These are phyloP conservation scores for Didymosphaeria variabile DNA, from an alignment of 2,329 filamentous ascomycete species.

Conservation along the genomic window DNA sequence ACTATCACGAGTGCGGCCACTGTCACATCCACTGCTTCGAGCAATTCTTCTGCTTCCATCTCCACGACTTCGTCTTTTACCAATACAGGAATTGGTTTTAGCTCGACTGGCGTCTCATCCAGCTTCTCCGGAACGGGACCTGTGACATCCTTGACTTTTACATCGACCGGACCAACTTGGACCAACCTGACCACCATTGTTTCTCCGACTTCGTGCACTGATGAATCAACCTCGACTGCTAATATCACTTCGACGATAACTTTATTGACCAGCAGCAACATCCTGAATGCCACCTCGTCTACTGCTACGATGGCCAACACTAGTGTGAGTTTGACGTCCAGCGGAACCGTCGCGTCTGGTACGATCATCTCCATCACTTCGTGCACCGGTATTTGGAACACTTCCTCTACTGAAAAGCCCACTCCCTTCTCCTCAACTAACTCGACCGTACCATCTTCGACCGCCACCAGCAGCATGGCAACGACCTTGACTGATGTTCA, in stretches of 20 bases:
- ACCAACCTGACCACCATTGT: conserved; percentile 1
- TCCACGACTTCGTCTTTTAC: neutral
- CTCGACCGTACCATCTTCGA: neutral
- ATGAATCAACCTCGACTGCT: neutral
- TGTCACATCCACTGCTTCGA: neutral
- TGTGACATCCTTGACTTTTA: neutral
- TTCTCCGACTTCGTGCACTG: conserved; percentile 7
- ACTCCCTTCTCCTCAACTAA: conserved; percentile 1
- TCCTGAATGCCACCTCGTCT: neutral
- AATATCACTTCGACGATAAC: neutral
- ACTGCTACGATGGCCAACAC: neutral
- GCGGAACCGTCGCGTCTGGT: neutral
- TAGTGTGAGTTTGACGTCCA: neutral
- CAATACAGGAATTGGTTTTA: neutral
- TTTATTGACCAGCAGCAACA: neutral
- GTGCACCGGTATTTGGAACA: neutral
- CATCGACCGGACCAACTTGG: neutral
- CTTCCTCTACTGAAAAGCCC: neutral
- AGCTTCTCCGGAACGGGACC: conserved; percentile 2
- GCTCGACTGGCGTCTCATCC: neutral
- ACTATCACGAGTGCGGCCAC: neutral
- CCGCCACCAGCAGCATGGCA: neutral
- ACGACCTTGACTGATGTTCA: neutral
- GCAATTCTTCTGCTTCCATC: conserved; percentile 1
- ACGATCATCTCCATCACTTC: neutral